Conservation (phyloP, 2,329 filamentous ascomycete species). For the Aspergillus quadrilineatus region DNA sequence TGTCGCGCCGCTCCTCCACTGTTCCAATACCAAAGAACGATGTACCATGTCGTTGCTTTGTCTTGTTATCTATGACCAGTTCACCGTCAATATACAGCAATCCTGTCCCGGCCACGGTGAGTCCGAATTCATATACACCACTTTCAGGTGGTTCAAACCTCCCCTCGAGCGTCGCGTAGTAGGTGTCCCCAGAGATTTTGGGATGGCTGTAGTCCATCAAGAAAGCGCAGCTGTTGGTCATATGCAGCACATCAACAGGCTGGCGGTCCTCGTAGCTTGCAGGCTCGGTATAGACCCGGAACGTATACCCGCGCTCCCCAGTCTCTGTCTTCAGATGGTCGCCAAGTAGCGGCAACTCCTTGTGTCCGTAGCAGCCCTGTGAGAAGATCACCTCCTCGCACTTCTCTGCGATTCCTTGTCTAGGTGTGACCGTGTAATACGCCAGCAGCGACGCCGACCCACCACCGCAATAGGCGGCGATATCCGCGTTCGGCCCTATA, state of each 20-base stretch:
- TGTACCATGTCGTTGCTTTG: constrained; percentile 61
- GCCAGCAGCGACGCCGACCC: constrained; percentile 59
- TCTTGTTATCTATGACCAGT: constrained; percentile 65
- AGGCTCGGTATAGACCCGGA: constrained; percentile 63
- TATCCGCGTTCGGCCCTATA: constrained; percentile 56
- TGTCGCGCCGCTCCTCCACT: constrained; percentile 60
- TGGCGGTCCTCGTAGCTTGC: constrained; percentile 50
- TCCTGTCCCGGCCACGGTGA: constrained; percentile 65
- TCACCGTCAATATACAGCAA: constrained; percentile 63
- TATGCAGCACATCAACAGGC: constrained; percentile 52
- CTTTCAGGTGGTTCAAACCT: constrained; percentile 57
- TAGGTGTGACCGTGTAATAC: constrained; percentile 48
- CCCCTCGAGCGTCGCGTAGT: constrained; percentile 63
- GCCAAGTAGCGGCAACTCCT: constrained; percentile 61
- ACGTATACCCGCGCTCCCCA: constrained; percentile 59
- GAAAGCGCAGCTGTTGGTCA: constrained; percentile 46
- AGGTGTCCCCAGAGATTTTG: constrained; percentile 53
- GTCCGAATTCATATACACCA: constrained; percentile 64
- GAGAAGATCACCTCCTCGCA: constrained; percentile 49
- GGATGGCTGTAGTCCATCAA: constrained; percentile 57
- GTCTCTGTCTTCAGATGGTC: constrained; percentile 51
- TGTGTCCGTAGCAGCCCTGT: constrained; percentile 65
- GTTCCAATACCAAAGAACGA: constrained; percentile 68
- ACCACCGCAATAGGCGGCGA: constrained; percentile 56
- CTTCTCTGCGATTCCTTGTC: constrained; percentile 43